A percentile compares a stretch with the other conserved stretches of the same genome.
These are phyloP conservation scores for Myrica gale DNA, from an alignment of 306 rosid species.

Conservation along the genomic window DNA sequence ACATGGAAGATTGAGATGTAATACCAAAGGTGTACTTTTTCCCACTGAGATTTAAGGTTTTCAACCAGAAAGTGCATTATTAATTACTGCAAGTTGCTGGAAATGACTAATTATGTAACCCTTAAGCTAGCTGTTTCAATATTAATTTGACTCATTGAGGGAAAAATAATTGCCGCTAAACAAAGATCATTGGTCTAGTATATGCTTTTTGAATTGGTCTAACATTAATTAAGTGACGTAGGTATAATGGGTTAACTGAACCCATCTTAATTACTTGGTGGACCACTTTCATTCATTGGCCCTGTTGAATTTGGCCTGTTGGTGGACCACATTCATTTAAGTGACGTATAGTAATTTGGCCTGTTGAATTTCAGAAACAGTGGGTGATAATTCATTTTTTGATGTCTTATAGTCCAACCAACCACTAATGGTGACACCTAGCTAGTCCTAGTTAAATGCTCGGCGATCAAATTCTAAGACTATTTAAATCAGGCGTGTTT, in stretches of 20 bases:
- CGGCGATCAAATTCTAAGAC: no score
- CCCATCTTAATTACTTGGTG: background rate
- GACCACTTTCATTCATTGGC: background rate
- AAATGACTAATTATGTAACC: no score
- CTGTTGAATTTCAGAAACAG: no score
- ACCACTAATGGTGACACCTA: no score
- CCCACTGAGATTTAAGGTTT: background rate
- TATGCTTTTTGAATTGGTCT: background rate
- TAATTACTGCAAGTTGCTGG: background rate
- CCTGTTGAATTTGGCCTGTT: no score
- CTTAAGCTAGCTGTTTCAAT: no score
- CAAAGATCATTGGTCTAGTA: background rate
- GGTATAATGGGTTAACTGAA: background rate
- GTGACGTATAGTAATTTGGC: no score
- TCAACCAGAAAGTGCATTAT: background rate
- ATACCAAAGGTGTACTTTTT: background rate
- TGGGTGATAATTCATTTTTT: no score
- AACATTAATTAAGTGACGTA: background rate
- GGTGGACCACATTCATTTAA: background rate
- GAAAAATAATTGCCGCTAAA: background rate
- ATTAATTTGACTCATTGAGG: background rate
- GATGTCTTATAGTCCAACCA: no score
- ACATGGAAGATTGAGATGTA: background rate
- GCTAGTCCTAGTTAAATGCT: no score
- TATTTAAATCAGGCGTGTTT: no score